Conservation (phyloP, 2,329 filamentous ascomycete species). For the Diplodia scrobiculata region DNA sequence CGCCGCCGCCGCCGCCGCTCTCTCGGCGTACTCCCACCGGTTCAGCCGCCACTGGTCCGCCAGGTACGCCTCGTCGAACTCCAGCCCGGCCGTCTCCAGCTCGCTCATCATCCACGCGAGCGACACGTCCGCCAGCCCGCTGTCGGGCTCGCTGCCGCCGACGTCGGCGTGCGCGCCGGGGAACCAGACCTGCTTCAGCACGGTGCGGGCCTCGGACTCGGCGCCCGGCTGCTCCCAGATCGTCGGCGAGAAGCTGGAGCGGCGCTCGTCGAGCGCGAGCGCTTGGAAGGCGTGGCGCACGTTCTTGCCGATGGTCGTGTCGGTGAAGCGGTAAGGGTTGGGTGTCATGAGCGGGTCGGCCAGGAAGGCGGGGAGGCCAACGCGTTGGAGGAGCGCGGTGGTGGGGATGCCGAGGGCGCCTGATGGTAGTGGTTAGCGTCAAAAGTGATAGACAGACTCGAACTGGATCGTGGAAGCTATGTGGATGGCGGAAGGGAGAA, state of each 20-base stretch:
- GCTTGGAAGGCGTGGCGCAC: conserved; percentile 63
- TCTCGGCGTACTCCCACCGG: conserved; percentile 1
- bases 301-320: conserved; percentile 49
- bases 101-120: conserved; percentile 62
- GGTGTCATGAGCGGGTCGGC: conserved; percentile 28
- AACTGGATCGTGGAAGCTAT: background rate
- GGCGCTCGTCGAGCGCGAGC: conserved; percentile 60
- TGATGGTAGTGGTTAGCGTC: background rate
- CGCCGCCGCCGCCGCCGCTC: background rate
- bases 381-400: conserved; percentile 38
- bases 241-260: conserved; percentile 58
- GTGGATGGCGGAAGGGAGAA: background rate
- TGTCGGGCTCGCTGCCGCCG: conserved; percentile 53
- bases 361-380: conserved; percentile 45
- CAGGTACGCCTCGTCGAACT: conserved; percentile 52
- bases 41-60: background rate
- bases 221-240: conserved; percentile 52
- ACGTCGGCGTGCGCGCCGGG: conserved; percentile 54
- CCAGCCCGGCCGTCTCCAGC: conserved; percentile 49
- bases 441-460: background rate
- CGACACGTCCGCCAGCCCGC: conserved; percentile 54
- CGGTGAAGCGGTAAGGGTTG: conserved; percentile 41
- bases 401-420: conserved; percentile 50
- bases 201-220: background rate
- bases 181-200: conserved; percentile 52